Evolutionary conservation across 805 yeast genomes (phyloP).

Genomic region (Cyberlindnera lachancei): DNA sequence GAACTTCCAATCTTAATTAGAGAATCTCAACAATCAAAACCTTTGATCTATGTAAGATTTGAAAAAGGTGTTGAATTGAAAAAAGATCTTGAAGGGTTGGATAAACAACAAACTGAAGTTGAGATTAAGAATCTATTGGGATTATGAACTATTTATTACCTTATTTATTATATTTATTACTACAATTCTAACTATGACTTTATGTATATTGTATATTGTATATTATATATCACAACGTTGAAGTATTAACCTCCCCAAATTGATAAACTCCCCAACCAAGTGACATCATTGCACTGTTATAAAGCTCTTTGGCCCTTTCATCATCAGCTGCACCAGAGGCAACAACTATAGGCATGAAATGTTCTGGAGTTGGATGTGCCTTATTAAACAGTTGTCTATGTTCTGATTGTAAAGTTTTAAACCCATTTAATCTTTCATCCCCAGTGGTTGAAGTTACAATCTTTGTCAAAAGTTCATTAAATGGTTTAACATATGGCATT

Average conservation of each 20-base stretch:
- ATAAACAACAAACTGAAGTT: slow-evolving; percentile 16
- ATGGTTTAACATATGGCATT: slow-evolving; percentile 44
- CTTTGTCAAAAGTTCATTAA: slow-evolving; percentile 38
- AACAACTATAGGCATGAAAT: slow-evolving; percentile 59
- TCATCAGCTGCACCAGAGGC: slow-evolving; percentile 44
- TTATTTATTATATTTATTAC: slow-evolving; percentile 2
- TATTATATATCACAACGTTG: not conserved
- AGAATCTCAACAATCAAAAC: slow-evolving; percentile 58
- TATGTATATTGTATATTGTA: slow-evolving; percentile 1
- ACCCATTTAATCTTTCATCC: slow-evolving; percentile 26
- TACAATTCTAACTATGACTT: slow-evolving; percentile 2
- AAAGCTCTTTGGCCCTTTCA: slow-evolving; percentile 37
- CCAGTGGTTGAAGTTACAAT: slow-evolving; percentile 28
- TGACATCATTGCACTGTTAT: slow-evolving; percentile 35
- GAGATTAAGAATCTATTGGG: slow-evolving; percentile 17
- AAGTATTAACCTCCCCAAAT: slow-evolving; percentile 26
- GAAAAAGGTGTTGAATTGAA: slow-evolving; percentile 32
- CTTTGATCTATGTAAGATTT: slow-evolving; percentile 68
- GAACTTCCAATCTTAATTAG: slow-evolving; percentile 68
- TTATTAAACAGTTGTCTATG: slow-evolving; percentile 29
- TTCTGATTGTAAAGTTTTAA: slow-evolving; percentile 29
- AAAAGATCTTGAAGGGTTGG: slow-evolving; percentile 30
- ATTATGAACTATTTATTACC: slow-evolving; percentile 1
- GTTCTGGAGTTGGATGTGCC: slow-evolving; percentile 77
- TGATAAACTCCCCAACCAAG: slow-evolving; percentile 69